phyloP scores from a whole-genome alignment of 2,329 filamentous ascomycete genomes.

The Leptographium lundbergii region DNA sequence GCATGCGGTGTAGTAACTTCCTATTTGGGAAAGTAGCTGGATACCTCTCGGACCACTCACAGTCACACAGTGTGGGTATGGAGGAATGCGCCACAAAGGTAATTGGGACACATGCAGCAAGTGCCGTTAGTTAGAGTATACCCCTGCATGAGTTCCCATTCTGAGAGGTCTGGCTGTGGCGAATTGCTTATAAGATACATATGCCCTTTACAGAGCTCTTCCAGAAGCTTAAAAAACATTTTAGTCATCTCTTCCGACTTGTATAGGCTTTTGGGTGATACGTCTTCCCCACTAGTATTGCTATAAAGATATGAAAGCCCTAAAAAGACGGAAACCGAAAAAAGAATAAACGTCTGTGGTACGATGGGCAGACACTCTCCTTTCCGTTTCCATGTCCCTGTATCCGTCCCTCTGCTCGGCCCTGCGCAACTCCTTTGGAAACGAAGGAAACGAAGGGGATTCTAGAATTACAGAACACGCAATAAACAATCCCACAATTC shows the following conservation, averaged over 20 bases:
- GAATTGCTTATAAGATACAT: no score
- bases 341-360: neutral
- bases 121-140: no score
- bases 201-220: no score
- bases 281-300: no score
- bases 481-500: neutral
- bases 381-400: neutral
- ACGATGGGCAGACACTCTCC: neutral
- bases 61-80: neutral
- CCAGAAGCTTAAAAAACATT: no score
- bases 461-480: neutral
- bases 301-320: neutral
- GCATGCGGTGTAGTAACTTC: neutral
- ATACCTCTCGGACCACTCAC: neutral
- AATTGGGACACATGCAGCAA: no score
- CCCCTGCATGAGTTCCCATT: no score
- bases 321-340: no score
- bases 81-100: neutral
- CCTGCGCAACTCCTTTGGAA: neutral
- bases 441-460: neutral
- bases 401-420: neutral
- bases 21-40: neutral
- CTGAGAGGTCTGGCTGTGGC: no score
- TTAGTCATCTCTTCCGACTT: no score
- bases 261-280: no score